These are phyloP conservation scores for Epichloe brachyelytri DNA, from an alignment of 2,329 filamentous ascomycete genomes.

Conservation along the genomic window DNA sequence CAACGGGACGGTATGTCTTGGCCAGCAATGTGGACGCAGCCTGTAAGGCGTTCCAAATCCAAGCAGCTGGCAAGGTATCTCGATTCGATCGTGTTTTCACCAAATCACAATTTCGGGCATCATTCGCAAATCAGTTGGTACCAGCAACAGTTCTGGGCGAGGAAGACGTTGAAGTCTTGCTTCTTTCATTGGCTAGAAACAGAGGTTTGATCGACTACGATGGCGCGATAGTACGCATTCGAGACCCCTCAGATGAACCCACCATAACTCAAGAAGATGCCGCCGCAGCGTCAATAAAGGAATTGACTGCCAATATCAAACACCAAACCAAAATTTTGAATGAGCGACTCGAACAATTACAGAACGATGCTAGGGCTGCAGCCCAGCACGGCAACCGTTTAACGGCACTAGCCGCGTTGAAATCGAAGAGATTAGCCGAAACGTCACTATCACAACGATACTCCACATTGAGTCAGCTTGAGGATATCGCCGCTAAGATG, in stretches of 20 bases:
- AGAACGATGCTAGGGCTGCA: conserved; percentile 52
- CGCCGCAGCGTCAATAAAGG: conserved; percentile 73
- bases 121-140: conserved; percentile 41
- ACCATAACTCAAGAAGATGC: conserved; percentile 63
- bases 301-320: conserved; percentile 61
- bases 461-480: conserved; percentile 65
- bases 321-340: conserved; percentile 57
- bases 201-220: conserved; percentile 46
- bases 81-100: conserved; percentile 57
- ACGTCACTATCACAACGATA: conserved; percentile 57
- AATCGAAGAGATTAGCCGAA: conserved; percentile 73
- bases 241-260: conserved; percentile 32
- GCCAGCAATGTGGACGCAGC: conserved; percentile 48
- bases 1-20: conserved; percentile 51
- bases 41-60: conserved; percentile 38
- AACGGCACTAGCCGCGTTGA: conserved; percentile 64
- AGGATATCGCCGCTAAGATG: conserved; percentile 71
- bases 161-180: conserved; percentile 54
- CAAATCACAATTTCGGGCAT: conserved; percentile 47
- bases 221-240: conserved; percentile 63
- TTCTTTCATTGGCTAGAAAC: conserved; percentile 58
- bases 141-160: conserved; percentile 40
- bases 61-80: conserved; percentile 27
- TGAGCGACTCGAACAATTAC: conserved; percentile 52
- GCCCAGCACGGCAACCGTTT: conserved; percentile 61